Conservation (phyloP, 768 basidiomycete genomes). For the Suillus brevipes region DNA sequence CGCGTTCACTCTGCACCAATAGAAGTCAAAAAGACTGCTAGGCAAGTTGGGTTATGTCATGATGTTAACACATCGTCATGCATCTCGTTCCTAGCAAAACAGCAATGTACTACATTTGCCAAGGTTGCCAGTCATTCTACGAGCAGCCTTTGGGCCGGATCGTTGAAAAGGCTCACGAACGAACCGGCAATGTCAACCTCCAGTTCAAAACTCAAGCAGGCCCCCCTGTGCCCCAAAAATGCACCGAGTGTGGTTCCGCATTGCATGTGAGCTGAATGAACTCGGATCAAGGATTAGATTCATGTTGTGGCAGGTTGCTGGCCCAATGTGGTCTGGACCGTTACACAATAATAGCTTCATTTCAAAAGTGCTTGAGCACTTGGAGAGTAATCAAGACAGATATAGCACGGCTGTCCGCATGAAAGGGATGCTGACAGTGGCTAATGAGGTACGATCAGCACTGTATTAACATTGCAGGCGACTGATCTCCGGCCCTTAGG, state of each 20-base stretch:
- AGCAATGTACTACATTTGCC: constrained; percentile 81
- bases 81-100: constrained; percentile 62
- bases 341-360: constrained; percentile 81
- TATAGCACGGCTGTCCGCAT: constrained; percentile 85
- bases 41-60: constrained; percentile 47
- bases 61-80: constrained; percentile 7
- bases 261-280: constrained; percentile 61
- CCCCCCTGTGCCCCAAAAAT: constrained; percentile 64
- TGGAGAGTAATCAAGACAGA: constrained; percentile 57
- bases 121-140: constrained; percentile 77
- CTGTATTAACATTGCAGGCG: not conserved
- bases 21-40: constrained; percentile 80
- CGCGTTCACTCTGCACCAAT: constrained; percentile 70
- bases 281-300: not conserved
- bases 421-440: constrained; percentile 93
- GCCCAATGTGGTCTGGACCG: constrained; percentile 95
- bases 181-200: constrained; percentile 56
- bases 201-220: constrained; percentile 73
- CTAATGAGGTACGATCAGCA: constrained; percentile 67
- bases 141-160: constrained; percentile 84
- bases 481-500: constrained; percentile 43
- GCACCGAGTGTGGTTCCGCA: constrained; percentile 77
- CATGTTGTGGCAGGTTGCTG: constrained; percentile 60
- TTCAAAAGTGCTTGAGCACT: constrained; percentile 68
- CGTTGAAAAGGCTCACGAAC: constrained; percentile 57